Base-by-base conservation (phyloP, 495 filamentous ascomycete species). In the Hypoxylon rickii region DNA sequence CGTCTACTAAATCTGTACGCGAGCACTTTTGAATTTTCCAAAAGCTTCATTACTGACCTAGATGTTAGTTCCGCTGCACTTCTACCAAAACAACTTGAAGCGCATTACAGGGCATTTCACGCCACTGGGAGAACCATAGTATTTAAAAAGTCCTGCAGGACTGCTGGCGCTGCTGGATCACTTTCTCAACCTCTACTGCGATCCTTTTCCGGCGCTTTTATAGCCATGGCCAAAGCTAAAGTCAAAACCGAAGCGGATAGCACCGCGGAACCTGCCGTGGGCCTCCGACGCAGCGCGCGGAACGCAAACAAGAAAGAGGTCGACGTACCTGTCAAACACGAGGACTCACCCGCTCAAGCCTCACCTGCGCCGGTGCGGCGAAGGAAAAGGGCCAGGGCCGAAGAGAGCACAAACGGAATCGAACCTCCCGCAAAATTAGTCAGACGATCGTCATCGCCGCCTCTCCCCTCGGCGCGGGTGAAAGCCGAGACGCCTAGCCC, bases 281-380 rank as follows among this genome's bases (percentile, higher is more conserved):
- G 8, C 19, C 45, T 57, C n/a, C 53, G 58, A 37, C 63, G 63
- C 17, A 63, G 63, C 44, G 32, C 51, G 8, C 55, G 63, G 45
- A 44, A 53, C 33, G 38, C 20, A n/a, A 39, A 3, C 8, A 24
- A 19, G 11, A 44, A 50, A 41, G 17, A 12, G 13, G 54, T 7
- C 48, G 37, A 54, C n/a, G 49, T 20, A 17, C 32, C 32, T 15
- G 12, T 45, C 13, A 60, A 54, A 22, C 31, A 44, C 19, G 56
- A 60, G 38, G 31, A 50, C 8, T 19, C 13, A n/a, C 15, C 49
- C 4, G 10, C 43, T 1, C 22, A 49, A 15, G 3, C 15, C 11
- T n/a, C 17, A 3, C 16, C 17, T 22, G 26, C 19, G 15, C 44
- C 44, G 19, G 8, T 16, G 15, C 31, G 32, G 15, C 38, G 45